Evolutionary conservation across 177 flowering plant species (phyloP).

Genomic region (Vitis hybrid): DNA sequence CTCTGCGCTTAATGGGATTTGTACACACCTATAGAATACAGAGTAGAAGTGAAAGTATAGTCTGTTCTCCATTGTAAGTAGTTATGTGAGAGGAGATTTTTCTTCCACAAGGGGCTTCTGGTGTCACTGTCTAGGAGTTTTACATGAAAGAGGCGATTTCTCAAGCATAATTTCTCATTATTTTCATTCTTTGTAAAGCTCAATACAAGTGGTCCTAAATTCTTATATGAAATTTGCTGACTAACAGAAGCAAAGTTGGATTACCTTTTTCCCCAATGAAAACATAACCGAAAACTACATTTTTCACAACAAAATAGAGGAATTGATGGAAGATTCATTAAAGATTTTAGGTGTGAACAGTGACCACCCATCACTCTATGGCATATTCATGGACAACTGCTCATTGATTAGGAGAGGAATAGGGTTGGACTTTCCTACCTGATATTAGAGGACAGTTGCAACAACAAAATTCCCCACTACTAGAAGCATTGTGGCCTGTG

Average conservation of each 20-base stretch:
- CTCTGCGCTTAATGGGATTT: conserved; percentile 11
- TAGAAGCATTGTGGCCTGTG: too few species aligned
- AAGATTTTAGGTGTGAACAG: conserved; percentile 5
- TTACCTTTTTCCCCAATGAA: neutral
- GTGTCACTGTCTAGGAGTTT: neutral
- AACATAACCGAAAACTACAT: neutral
- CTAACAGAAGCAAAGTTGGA: too few species aligned
- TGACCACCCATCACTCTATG: neutral
- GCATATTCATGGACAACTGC: neutral
- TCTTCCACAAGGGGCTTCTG: conserved; percentile 1
- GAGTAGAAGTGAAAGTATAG: conserved; percentile 11
- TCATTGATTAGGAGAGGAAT: neutral
- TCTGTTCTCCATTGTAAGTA: conserved; percentile 27
- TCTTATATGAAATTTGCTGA: neutral
- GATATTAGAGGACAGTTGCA: too few species aligned
- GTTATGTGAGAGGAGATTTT: neutral
- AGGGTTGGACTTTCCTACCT: neutral
- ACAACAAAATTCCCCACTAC: too few species aligned
- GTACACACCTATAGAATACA: conserved; percentile 32
- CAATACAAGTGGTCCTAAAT: neutral
- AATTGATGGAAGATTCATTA: neutral
- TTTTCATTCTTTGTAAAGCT: too few species aligned
- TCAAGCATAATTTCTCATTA: neutral
- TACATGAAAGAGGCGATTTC: conserved; percentile 5
- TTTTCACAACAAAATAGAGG: neutral